Evolutionary conservation across 2,329 filamentous ascomycete species (phyloP), one percentile per base, ranked within the genome.

Genomic region (Biscogniauxia marginata): DNA sequence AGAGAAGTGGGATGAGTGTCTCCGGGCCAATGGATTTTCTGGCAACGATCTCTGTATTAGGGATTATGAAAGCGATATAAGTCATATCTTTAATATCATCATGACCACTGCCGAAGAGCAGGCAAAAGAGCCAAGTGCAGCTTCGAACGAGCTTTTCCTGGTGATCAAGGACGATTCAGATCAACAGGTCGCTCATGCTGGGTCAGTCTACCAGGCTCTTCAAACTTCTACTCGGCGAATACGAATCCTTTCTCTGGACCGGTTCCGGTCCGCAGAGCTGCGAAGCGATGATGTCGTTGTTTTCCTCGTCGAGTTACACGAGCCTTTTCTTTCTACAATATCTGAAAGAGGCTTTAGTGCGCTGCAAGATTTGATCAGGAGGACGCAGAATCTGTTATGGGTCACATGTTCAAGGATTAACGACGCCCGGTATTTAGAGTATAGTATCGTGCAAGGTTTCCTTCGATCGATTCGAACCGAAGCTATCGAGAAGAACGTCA

Each of bases 381-480:
- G 21, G 7, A 34, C 52, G 7, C 53, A 58, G 8, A 65, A 64
- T 7, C 43, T 71, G 7, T 22, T 71, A 3, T 71, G 70, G 70
- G 61, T 71, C 2, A 64, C 63, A 1, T 49, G 49, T 13, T 50
- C 59, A 6, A 58, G 50, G 46, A 21, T 50, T 2, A 30, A 62
- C 11, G 49, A 68, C 19, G 49, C 60, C 3, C 44, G 56, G n/a
- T 63, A 60, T 22, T 56, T 67, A 4, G 44, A 60, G 4, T 63
- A 63, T 6, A 59, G 61, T 16, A 34, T 64, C 16, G 54, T 59
- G 7, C 49, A 62, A 11, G 70, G 70, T 2, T 68, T 71, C 49
- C 50, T 71, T 4, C 58, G 70, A 11, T 59, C 61, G 1, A 54
- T 70, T 5, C 61, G 68, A 5, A 57, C 56, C n/a, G 68, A 72